Evolutionary conservation across 495 filamentous ascomycete species (phyloP).

Genomic region (Xanthoparmelia taractica): DNA sequence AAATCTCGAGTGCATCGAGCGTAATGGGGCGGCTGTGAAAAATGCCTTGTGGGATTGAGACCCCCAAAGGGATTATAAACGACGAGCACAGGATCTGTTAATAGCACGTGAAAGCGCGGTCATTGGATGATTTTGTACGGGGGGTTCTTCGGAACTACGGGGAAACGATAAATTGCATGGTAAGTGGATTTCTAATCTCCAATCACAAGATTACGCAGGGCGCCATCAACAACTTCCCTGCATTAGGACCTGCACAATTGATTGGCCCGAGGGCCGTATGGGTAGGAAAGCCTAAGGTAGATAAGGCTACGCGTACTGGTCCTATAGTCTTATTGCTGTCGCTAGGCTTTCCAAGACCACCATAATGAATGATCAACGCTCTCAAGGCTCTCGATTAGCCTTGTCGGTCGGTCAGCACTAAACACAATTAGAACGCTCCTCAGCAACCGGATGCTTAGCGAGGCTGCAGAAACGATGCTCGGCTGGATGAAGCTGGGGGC

Average conservation of each 20-base stretch:
- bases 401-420: background rate
- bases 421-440: background rate
- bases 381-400: background rate
- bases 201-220: background rate
- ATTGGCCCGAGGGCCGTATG: too few relatives aligned
- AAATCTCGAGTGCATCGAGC: background rate
- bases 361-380: conserved; percentile 7
- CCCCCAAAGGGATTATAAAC: background rate
- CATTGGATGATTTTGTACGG: background rate
- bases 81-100: background rate
- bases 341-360: conserved; percentile 1
- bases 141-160: background rate
- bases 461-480: conserved; percentile 9
- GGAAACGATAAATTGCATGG: background rate
- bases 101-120: background rate
- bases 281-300: background rate
- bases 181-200: background rate
- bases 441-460: background rate
- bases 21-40: background rate
- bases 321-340: background rate
- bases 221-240: background rate
- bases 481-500: background rate
- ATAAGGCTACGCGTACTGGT: background rate
- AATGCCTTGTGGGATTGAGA: background rate
- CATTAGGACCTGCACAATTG: background rate